Percentiles rank a stretch among this genome's conserved stretches.
Conservation (phyloP, 1,284 basidiomycete species). For the Fomitopsis betulina region DNA sequence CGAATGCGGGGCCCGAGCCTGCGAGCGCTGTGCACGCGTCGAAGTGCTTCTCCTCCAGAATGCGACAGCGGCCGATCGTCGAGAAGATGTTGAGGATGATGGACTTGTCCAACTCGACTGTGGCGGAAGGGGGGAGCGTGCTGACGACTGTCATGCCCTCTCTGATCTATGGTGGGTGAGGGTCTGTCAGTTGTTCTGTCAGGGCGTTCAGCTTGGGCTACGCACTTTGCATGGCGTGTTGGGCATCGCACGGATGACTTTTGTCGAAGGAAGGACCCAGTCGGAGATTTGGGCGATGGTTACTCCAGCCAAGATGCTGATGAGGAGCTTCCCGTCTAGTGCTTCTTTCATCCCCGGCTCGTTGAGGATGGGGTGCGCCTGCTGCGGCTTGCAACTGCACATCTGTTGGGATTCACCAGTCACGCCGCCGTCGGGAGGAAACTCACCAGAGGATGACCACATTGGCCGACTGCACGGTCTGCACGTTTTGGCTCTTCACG, state of each 20-base stretch:
- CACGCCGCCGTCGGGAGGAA: background rate
- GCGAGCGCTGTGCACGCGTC: slow-evolving; percentile 97
- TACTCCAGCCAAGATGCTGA: slow-evolving; percentile 96
- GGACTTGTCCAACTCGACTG: slow-evolving; percentile 57
- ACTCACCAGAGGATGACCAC: slow-evolving; percentile 86
- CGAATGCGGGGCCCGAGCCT: slow-evolving; percentile 96
- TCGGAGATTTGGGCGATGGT: slow-evolving; percentile 78
- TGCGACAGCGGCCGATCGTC: slow-evolving; percentile 89
- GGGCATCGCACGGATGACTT: slow-evolving; percentile 95
- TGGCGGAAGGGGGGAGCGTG: slow-evolving; percentile 49
- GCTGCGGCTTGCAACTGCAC: slow-evolving; percentile 88
- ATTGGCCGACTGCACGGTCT: slow-evolving; percentile 72
- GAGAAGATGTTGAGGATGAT: slow-evolving; percentile 92
- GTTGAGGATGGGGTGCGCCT: slow-evolving; percentile 73
- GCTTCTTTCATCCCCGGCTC: slow-evolving; percentile 86
- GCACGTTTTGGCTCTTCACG: slow-evolving; percentile 65
- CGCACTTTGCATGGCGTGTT: slow-evolving; percentile 95
- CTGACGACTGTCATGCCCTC: slow-evolving; percentile 96
- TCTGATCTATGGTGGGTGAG: slow-evolving; percentile 62
- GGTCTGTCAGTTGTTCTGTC: background rate
- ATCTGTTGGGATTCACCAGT: background rate
- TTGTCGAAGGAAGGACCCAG: slow-evolving; percentile 76
- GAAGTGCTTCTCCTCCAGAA: slow-evolving; percentile 96
- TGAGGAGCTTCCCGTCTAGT: slow-evolving; percentile 85
- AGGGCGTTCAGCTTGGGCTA: background rate